A percentile compares a stretch with the other conserved stretches of the same genome.
Conservation (phyloP, 1,139 yeast species). For the Oligophagozyma castellii region DNA sequence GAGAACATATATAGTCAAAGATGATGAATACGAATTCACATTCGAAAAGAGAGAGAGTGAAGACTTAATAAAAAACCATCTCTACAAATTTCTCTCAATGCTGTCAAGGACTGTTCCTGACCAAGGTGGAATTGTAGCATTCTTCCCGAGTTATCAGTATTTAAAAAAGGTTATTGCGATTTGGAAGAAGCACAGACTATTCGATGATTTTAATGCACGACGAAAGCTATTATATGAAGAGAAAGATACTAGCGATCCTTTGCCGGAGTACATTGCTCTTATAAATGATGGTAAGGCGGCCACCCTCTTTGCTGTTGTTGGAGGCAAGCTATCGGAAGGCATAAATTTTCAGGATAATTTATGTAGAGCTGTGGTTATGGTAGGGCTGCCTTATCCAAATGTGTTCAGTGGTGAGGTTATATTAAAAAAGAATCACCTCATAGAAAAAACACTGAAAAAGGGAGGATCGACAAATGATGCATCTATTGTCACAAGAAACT, state of each 20-base stretch:
- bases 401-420: conserved; percentile 70
- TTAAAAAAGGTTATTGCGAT: conserved; percentile 33
- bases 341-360: conserved; percentile 78
- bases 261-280: conserved; percentile 37
- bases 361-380: conserved; percentile 78
- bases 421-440: conserved; percentile 58
- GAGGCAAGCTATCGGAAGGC: conserved; percentile 91
- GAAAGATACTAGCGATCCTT: conserved; percentile 31
- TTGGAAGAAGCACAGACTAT: conserved; percentile 37
- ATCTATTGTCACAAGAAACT: conserved; percentile 26
- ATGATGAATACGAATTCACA: conserved; percentile 47
- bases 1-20: conserved; percentile 40
- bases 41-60: conserved; percentile 44
- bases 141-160: conserved; percentile 77
- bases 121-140: conserved; percentile 53
- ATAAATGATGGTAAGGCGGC: conserved; percentile 38
- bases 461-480: conserved; percentile 20
- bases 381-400: conserved; percentile 87
- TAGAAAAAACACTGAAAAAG: conserved; percentile 25
- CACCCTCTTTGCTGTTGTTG: conserved; percentile 70
- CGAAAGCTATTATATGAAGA: conserved; percentile 51
- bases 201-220: conserved; percentile 23
- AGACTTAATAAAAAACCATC: conserved; percentile 30
- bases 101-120: conserved; percentile 41
- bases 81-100: conserved; percentile 39